Conservation (phyloP, 1,139 yeast genomes). For the Nakaseomyces sp. region DNA sequence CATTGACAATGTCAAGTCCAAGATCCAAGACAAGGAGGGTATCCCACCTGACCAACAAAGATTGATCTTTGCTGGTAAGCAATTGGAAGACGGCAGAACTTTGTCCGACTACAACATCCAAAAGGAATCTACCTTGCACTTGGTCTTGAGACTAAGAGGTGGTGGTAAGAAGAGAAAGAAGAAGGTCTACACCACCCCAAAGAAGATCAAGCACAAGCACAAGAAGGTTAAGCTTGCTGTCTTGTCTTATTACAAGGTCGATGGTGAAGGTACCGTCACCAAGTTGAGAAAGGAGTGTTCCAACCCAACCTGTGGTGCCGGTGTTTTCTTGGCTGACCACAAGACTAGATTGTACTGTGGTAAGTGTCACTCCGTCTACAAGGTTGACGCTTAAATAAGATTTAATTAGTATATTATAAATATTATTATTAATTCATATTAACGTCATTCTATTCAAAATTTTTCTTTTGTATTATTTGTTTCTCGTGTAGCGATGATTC, state of each 20-base stretch:
- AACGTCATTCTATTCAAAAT: too few relatives aligned
- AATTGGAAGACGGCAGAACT: constrained; percentile 64
- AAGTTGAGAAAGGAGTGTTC: constrained; percentile 99
- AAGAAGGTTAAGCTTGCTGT: constrained; percentile 99
- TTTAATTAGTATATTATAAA: too few relatives aligned
- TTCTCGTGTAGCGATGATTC: too few relatives aligned
- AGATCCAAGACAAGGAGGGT: constrained; percentile 98
- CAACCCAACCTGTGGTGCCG: constrained; percentile 89
- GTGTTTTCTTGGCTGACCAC: constrained; percentile 99
- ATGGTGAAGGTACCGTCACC: constrained; percentile 96
- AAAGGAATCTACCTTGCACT: constrained; percentile 97
- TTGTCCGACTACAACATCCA: constrained; percentile 90
- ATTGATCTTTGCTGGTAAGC: constrained; percentile 98
- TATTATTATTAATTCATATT: too few relatives aligned
- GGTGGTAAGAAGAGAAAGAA: constrained; percentile 99
- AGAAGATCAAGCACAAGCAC: constrained; percentile 99
- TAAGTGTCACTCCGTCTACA: constrained; percentile 94
- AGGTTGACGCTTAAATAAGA: constrained; percentile 24
- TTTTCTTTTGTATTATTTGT: too few relatives aligned
- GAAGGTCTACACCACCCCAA: constrained; percentile 99
- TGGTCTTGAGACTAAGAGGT: constrained; percentile 98
- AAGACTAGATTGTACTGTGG: constrained; percentile 99
- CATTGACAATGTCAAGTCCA: constrained; percentile 83
- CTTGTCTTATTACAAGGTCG: constrained; percentile 98
- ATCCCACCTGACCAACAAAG: constrained; percentile 99